Evolutionary conservation across 2,329 filamentous ascomycete species (phyloP).

Genomic region (Beauveria sp.): DNA sequence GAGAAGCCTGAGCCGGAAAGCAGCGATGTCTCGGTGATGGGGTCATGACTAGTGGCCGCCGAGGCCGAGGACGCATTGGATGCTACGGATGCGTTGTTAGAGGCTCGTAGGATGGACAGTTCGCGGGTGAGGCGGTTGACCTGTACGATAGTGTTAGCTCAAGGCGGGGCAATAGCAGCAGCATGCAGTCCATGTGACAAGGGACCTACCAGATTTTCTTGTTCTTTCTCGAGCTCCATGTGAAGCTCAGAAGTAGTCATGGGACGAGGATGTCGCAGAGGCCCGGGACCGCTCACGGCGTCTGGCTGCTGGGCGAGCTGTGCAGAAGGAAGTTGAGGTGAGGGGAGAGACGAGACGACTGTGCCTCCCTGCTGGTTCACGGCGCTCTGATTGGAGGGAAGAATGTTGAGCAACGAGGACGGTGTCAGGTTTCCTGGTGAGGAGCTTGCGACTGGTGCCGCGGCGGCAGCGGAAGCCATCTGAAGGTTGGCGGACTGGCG

Average conservation of each 20-base stretch:
- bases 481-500: constrained; percentile 36
- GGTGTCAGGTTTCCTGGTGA: constrained; percentile 17
- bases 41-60: constrained; percentile 42
- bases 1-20: constrained; percentile 52
- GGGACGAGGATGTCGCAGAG: constrained; percentile 77
- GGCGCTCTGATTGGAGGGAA: constrained; percentile 47
- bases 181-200: background rate
- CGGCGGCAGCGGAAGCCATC: constrained; percentile 31
- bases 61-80: constrained; percentile 59
- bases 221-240: constrained; percentile 85
- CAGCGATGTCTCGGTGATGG: constrained; percentile 42
- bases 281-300: constrained; percentile 55
- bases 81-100: constrained; percentile 58
- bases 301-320: constrained; percentile 18
- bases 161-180: background rate
- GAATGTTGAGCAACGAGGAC: constrained; percentile 45
- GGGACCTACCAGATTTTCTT: constrained; percentile 74
- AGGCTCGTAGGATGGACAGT: constrained; percentile 69
- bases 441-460: constrained; percentile 12
- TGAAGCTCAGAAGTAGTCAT: constrained; percentile 86
- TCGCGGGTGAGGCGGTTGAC: constrained; percentile 91
- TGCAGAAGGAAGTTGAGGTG: constrained; percentile 21
- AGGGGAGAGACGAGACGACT: constrained; percentile 24
- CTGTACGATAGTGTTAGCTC: constrained; percentile 33
- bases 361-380: constrained; percentile 28